phyloP scores from a whole-genome alignment of 2,329 filamentous ascomycete genomes.

The Alternaria burnsii region DNA sequence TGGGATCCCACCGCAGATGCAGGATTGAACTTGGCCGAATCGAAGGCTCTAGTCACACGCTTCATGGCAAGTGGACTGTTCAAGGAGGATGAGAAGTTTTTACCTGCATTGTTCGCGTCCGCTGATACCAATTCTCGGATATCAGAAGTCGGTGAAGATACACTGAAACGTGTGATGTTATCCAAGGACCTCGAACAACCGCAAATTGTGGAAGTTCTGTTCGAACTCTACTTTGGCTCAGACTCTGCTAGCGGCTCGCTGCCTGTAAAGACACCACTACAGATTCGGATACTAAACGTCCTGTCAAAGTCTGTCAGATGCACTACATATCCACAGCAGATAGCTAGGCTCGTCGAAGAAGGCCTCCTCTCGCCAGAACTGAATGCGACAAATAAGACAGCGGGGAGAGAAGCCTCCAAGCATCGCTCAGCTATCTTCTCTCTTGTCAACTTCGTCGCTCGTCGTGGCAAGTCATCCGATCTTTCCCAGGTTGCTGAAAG shows the following conservation, averaged over 20 bases:
- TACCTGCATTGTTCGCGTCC: conserved; percentile 84
- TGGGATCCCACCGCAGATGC: conserved; percentile 70
- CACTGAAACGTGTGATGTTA: conserved; percentile 78
- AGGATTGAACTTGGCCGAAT: conserved; percentile 72
- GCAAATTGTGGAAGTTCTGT: conserved; percentile 70
- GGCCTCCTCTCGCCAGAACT: conserved; percentile 62
- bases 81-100: conserved; percentile 79
- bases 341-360: conserved; percentile 74
- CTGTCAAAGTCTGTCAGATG: conserved; percentile 79
- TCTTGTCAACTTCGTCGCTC: conserved; percentile 86
- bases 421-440: conserved; percentile 83
- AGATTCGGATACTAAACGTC: conserved; percentile 77
- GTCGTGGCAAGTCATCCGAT: conserved; percentile 69
- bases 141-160: conserved; percentile 84
- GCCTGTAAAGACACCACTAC: conserved; percentile 70
- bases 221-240: conserved; percentile 72
- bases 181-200: conserved; percentile 76
- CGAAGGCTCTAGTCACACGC: conserved; percentile 72
- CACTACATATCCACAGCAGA: conserved; percentile 72
- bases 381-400: conserved; percentile 51
- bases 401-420: conserved; percentile 78
- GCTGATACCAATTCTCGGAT: conserved; percentile 83
- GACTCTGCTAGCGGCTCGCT: conserved; percentile 52
- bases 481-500: conserved; percentile 72
- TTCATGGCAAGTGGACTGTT: conserved; percentile 89